A percentile compares a stretch with the other conserved stretches of the same genome.
Conservation (phyloP, 495 filamentous ascomycete species). For the Trichoderma orchidacearum region DNA sequence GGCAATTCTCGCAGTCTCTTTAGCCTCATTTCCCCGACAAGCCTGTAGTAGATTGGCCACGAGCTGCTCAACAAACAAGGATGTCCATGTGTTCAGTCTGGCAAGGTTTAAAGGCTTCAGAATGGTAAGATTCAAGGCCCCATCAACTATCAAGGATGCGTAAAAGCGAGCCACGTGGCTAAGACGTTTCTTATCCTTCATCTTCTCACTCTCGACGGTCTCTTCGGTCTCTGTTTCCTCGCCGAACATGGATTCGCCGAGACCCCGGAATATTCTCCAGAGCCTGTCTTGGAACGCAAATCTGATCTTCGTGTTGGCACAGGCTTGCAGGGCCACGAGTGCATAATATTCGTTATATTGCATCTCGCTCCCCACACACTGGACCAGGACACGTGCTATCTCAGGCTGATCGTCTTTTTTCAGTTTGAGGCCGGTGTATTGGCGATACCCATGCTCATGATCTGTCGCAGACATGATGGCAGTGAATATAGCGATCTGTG, state of each 20-base stretch:
- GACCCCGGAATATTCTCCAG: conserved; percentile 75
- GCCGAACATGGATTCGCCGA: conserved; percentile 59
- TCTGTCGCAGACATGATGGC: conserved; percentile 80
- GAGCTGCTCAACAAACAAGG: conserved; percentile 65
- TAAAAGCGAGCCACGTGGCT: conserved; percentile 86
- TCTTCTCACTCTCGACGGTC: conserved; percentile 34
- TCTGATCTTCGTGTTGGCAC: conserved; percentile 54
- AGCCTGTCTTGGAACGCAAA: conserved; percentile 76
- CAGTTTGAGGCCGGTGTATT: conserved; percentile 67
- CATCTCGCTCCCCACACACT: conserved; percentile 73
- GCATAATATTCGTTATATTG: conserved; percentile 90
- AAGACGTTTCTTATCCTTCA: conserved; percentile 45
- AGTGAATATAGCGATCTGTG: conserved; percentile 84
- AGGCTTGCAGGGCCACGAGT: conserved; percentile 62
- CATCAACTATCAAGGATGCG: conserved; percentile 56
- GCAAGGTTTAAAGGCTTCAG: conserved; percentile 67
- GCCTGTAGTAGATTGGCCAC: conserved; percentile 62
- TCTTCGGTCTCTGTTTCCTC: conserved; percentile 37
- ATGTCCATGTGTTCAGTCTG: conserved; percentile 62
- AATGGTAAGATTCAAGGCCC: conserved; percentile 45
- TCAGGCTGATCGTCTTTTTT: conserved; percentile 78
- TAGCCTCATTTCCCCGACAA: conserved; percentile 16
- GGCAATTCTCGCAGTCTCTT: conserved; percentile 31
- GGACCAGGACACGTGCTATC: conserved; percentile 75
- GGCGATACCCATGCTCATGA: conserved; percentile 66